phyloP scores from a whole-genome alignment of 352 stramenopile genomes.

The Peronospora belbahrii region DNA sequence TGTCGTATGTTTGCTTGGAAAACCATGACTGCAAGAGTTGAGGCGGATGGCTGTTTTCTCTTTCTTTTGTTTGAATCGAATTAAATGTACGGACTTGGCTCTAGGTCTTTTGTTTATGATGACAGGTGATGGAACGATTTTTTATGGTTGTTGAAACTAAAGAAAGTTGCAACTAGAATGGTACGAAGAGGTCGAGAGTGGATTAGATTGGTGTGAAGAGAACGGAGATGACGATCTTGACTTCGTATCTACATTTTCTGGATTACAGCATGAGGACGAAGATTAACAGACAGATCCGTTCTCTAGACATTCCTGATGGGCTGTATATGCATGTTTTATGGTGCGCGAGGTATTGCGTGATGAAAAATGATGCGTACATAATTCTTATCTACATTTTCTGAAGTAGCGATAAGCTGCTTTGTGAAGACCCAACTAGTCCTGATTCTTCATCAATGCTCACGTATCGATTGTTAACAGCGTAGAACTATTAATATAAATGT shows the following conservation, averaged over 20 bases:
- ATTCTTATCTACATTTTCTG: constrained; percentile 70
- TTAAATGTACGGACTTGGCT: constrained; percentile 1
- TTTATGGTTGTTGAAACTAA: not conserved
- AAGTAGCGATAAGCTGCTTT: constrained; percentile 19
- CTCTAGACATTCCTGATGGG: constrained; percentile 10
- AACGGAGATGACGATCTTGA: constrained; percentile 62
- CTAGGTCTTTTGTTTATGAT: constrained; percentile 12
- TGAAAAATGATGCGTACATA: constrained; percentile 63
- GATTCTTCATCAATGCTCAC: constrained; percentile 25
- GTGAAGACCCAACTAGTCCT: constrained; percentile 22
- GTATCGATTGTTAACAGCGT: not conserved
- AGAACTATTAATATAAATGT: no score
- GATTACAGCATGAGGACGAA: constrained; percentile 35
- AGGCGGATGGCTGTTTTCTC: constrained; percentile 11
- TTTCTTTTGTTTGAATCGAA: constrained; percentile 23
- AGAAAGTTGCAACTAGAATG: not conserved
- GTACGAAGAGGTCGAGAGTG: not conserved
- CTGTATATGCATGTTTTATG: not conserved
- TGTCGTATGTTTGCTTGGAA: constrained; percentile 24
- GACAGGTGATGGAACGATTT: constrained; percentile 11
- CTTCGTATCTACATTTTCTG: constrained; percentile 63
- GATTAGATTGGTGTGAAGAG: constrained; percentile 6
- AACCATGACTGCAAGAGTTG: constrained; percentile 24
- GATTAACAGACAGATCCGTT: constrained; percentile 28
- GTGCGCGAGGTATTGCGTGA: constrained; percentile 14